These are phyloP conservation scores for Phytophthora litchii DNA, from an alignment of 352 stramenopile species.

Conservation along the genomic window DNA sequence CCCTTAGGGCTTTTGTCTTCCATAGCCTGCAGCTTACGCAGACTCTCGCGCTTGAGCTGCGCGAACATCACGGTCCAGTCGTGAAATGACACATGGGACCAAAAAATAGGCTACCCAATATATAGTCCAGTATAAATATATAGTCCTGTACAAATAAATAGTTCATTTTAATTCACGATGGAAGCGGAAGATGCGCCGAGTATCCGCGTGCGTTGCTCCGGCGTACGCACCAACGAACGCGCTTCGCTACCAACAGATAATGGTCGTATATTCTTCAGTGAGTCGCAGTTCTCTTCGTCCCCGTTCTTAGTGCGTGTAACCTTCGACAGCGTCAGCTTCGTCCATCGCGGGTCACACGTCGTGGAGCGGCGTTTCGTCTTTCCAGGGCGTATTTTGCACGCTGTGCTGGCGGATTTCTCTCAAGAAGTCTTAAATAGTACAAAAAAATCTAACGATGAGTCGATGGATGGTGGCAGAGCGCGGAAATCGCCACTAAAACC, in stretches of 20 bases:
- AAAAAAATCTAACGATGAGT: background rate
- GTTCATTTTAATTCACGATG: background rate
- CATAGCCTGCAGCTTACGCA: slow-evolving; percentile 81
- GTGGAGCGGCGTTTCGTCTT: slow-evolving; percentile 73
- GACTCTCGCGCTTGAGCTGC: slow-evolving; percentile 85
- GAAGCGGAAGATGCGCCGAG: slow-evolving; percentile 14
- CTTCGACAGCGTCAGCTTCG: slow-evolving; percentile 57
- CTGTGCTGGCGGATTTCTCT: slow-evolving; percentile 55
- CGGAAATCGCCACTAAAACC: slow-evolving; percentile 19
- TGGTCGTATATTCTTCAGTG: slow-evolving; percentile 37
- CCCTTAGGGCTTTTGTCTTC: slow-evolving; percentile 93
- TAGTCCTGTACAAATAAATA: background rate
- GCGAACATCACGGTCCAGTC: slow-evolving; percentile 66
- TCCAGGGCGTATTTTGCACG: slow-evolving; percentile 58
- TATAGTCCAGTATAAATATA: slow-evolving; percentile 2
- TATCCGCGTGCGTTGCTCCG: slow-evolving; percentile 37
- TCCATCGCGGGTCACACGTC: slow-evolving; percentile 56
- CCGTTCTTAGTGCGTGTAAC: slow-evolving; percentile 49
- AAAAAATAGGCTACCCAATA: background rate
- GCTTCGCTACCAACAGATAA: background rate
- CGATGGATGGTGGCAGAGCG: background rate
- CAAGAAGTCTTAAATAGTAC: slow-evolving; percentile 5
- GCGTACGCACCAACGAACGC: slow-evolving; percentile 32
- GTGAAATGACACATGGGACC: slow-evolving; percentile 4
- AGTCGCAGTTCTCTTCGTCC: slow-evolving; percentile 31